Conservation (phyloP, 2,329 filamentous ascomycete species). For the Aspergillus neotritici region DNA sequence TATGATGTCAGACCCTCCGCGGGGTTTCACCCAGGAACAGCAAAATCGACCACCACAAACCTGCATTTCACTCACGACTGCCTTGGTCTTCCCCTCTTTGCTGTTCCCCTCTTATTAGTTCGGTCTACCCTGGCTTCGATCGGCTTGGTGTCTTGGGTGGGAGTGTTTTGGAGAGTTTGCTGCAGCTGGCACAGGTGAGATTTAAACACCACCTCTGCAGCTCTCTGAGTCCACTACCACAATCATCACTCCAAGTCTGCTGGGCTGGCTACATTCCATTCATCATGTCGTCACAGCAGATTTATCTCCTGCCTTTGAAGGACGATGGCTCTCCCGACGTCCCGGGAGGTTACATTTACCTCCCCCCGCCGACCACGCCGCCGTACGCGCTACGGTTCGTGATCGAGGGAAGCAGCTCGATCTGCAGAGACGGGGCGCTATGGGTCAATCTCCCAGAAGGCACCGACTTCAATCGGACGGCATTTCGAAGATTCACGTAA, state of each 20-base stretch:
- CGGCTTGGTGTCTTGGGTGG: no score
- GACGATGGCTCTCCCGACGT: conserved; percentile 91
- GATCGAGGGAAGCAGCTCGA: conserved; percentile 90
- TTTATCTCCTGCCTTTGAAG: conserved; percentile 85
- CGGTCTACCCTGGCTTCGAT: no score
- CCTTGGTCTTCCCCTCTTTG: background rate
- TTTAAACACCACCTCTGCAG: no score
- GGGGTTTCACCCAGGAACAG: conserved; percentile 17
- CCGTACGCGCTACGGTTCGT: conserved; percentile 77
- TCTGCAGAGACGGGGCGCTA: conserved; percentile 87
- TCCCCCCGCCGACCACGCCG: conserved; percentile 69
- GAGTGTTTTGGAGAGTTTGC: no score
- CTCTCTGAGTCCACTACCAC: no score
- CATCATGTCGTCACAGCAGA: conserved; percentile 45
- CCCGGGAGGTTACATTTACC: conserved; percentile 82
- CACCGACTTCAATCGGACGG: conserved; percentile 67
- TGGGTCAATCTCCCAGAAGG: conserved; percentile 94
- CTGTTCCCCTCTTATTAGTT: background rate
- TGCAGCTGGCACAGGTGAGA: no score
- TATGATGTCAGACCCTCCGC: conserved; percentile 19
- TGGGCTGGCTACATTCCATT: no score
- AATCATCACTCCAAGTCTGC: no score
- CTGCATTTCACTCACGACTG: conserved; percentile 1
- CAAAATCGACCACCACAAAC: background rate
- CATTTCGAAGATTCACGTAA: conserved; percentile 86